These are phyloP conservation scores for Microcyclosporella mali DNA, from an alignment of 2,329 filamentous ascomycete genomes.

Conservation along the genomic window DNA sequence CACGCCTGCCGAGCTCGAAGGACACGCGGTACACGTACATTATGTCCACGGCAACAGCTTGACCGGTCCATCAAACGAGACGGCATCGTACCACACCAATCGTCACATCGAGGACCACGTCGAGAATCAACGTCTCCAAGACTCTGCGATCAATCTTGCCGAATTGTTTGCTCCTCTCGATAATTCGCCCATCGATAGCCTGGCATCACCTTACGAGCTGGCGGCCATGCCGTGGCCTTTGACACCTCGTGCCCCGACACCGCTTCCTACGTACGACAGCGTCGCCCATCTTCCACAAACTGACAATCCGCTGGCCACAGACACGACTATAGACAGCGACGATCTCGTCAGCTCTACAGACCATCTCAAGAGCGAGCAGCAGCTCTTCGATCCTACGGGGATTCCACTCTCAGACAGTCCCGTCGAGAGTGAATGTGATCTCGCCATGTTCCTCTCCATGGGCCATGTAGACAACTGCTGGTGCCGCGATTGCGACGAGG, in stretches of 20 bases:
- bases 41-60: slow-evolving; percentile 28
- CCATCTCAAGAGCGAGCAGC: slow-evolving; percentile 24
- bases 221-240: slow-evolving; percentile 11
- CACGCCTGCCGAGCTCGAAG: slow-evolving; percentile 22
- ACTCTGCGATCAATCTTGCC: slow-evolving; percentile 18
- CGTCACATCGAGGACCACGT: slow-evolving; percentile 6
- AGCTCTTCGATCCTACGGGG: slow-evolving; percentile 17
- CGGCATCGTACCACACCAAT: slow-evolving; percentile 5
- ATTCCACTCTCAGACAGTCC: slow-evolving; percentile 8
- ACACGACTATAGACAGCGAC: slow-evolving; percentile 6
- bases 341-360: slow-evolving; percentile 18
- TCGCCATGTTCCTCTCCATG: slow-evolving; percentile 24
- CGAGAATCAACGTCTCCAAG: slow-evolving; percentile 6
- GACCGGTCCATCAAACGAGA: slow-evolving; percentile 20
- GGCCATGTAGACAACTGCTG: slow-evolving; percentile 28
- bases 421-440: slow-evolving; percentile 16
- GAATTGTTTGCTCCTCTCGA: slow-evolving; percentile 6
- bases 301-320: not conserved
- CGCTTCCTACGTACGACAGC: not conserved
- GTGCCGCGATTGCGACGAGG: slow-evolving; percentile 22
- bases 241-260: not conserved
- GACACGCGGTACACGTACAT: slow-evolving; percentile 14
- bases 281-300: not conserved
- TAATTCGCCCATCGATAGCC: slow-evolving; percentile 2
- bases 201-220: slow-evolving; percentile 14